A percentile compares a stretch with the other conserved stretches of the same genome.
Conservation (phyloP, 371 early-diverging fungal species). For the Rhizopus delemar region DNA sequence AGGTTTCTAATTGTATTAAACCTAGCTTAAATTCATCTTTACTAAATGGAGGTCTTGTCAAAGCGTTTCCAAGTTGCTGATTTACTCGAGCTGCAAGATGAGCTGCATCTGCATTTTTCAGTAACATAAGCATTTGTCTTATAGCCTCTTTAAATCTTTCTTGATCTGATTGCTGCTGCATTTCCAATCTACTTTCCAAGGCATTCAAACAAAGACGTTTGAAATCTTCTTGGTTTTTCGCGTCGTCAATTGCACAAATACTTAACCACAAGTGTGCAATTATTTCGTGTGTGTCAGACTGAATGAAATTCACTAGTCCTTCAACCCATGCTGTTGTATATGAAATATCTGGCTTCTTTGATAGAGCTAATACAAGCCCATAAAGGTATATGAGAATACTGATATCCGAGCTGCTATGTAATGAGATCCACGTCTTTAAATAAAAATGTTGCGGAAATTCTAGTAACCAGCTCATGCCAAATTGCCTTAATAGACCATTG, state of each 20-base stretch:
- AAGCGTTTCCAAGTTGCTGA: slow-evolving; percentile 27
- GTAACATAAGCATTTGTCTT: slow-evolving; percentile 6
- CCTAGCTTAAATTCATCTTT: slow-evolving; percentile 34
- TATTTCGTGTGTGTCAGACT: slow-evolving; percentile 20
- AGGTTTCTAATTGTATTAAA: slow-evolving; percentile 15
- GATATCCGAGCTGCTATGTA: slow-evolving; percentile 24
- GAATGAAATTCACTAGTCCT: slow-evolving; percentile 30
- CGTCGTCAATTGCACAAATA: slow-evolving; percentile 23
- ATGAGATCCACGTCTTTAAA: slow-evolving; percentile 25
- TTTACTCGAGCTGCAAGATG: slow-evolving; percentile 21
- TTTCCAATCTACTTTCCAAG: slow-evolving; percentile 6
- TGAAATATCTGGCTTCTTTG: slow-evolving; percentile 10
- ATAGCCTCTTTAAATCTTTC: slow-evolving; percentile 5
- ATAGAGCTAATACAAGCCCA: slow-evolving; percentile 33
- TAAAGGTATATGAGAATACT: slow-evolving; percentile 39
- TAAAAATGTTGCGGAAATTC: slow-evolving; percentile 29
- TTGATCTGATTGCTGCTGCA: background rate
- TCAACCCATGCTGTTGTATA: slow-evolving; percentile 15
- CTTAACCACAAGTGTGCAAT: slow-evolving; percentile 34
- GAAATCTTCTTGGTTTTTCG: background rate
- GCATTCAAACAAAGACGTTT: background rate
- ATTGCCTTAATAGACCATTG: slow-evolving; percentile 28
- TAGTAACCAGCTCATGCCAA: slow-evolving; percentile 32
- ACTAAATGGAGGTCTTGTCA: slow-evolving; percentile 31
- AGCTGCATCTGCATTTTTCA: slow-evolving; percentile 13